These are phyloP conservation scores for Clonostachys sp. DNA, from an alignment of 2,329 filamentous ascomycete species.

Conservation along the genomic window DNA sequence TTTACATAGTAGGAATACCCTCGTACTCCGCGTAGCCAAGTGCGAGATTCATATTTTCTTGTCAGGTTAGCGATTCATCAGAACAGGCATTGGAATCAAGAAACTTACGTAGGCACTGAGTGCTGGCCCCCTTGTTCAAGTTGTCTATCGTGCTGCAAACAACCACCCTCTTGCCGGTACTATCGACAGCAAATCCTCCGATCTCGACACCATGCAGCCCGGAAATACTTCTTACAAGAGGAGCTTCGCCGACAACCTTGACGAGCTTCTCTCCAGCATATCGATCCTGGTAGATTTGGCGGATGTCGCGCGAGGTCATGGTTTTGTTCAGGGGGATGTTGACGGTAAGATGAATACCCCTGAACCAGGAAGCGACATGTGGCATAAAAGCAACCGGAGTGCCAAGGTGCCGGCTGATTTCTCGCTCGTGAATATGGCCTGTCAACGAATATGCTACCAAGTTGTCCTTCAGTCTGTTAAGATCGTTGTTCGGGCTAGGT, in stretches of 20 bases:
- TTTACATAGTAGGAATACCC: slow-evolving; percentile 62
- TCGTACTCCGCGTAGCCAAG: slow-evolving; percentile 84
- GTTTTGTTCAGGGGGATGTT: slow-evolving; percentile 80
- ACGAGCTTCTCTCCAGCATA: slow-evolving; percentile 95
- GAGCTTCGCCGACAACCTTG: slow-evolving; percentile 85
- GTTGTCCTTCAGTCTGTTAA: slow-evolving; percentile 78
- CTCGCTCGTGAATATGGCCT: slow-evolving; percentile 91
- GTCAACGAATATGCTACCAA: slow-evolving; percentile 76
- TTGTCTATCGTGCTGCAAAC: slow-evolving; percentile 92
- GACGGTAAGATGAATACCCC: slow-evolving; percentile 89
- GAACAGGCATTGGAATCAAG: neutral
- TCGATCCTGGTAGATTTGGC: slow-evolving; percentile 91
- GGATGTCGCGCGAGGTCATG: slow-evolving; percentile 88
- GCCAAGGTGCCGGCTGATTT: slow-evolving; percentile 78
- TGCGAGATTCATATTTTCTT: slow-evolving; percentile 88
- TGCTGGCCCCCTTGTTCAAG: slow-evolving; percentile 84
- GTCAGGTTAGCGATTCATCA: slow-evolving; percentile 1
- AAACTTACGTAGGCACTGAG: slow-evolving; percentile 79
- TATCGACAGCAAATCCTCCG: slow-evolving; percentile 92
- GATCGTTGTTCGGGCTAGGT: slow-evolving; percentile 89
- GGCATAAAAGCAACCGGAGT: slow-evolving; percentile 78
- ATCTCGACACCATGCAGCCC: slow-evolving; percentile 89
- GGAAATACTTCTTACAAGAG: slow-evolving; percentile 77
- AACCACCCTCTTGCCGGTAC: slow-evolving; percentile 84
- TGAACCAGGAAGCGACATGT: slow-evolving; percentile 81